Base-by-base conservation (phyloP, 306 rosid species). In the Prunus armeniaca region DNA sequence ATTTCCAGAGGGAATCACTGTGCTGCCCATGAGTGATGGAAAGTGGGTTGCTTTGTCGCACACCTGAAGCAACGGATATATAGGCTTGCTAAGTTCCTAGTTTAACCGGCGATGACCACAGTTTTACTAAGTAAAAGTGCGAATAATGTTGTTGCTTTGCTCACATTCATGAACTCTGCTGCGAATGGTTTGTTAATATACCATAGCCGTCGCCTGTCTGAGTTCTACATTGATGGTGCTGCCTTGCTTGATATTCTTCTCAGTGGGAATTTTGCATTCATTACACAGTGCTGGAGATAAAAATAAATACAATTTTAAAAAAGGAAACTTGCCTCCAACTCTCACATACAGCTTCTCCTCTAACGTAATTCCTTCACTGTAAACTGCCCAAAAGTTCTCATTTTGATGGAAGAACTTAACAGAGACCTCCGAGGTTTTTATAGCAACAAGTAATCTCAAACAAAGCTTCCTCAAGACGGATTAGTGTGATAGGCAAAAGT, bases 41-140 rank as follows among this genome's bases (percentile, higher is more conserved):
- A 80, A 73, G 2, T 91, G 90, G 90, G 83, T 73, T 86, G 91
- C 85, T 71, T 86, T 77, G 83, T 64, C 80, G 0, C 67, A 70
- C 67, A 64, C 7, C 15, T 41, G 14, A 50, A 63, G 5, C 13
- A 7, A 67, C 5, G 45, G 30, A 58, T 19, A 6, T 49, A 19
- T 50, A 68, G 57, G n/a, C 55, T 47, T 67, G 4, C 34, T 24
- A 27, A 34, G 28, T 14, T 32, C 12, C 45, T 15, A 19, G 19
- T 62, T 13, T 17, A 62, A 28, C n/a, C 0, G 18, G 7, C 0
- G 12, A 20, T 17, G 19, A 15, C 5, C 67, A 3, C 12, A 12
- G 30, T 12, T n/a, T 67, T 25, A 25, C 12, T 0, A 2, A 54
- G 60, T 55, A 27, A 32, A 32, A 6, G 14, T 6, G 28, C 50